Conservation (phyloP, 139 green algal species). For the Edaphochlamys debaryana region DNA sequence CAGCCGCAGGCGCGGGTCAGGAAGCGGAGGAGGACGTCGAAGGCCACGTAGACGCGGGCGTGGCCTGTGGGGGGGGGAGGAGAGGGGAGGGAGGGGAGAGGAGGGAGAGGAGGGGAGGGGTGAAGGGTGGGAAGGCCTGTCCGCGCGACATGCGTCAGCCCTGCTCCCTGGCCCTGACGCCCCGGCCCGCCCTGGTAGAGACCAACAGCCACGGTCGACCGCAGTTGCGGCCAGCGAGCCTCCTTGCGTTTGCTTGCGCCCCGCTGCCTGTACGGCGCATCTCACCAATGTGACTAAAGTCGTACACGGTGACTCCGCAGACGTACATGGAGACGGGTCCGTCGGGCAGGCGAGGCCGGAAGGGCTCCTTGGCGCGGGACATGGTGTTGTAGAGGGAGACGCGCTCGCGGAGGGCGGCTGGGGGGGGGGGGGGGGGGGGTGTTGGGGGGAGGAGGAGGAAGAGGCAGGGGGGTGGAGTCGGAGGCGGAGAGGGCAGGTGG, state of each 20-base stretch:
- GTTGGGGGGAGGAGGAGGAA: too few relatives aligned
- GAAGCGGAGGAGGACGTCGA: conserved; percentile 92
- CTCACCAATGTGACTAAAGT: conserved; percentile 93
- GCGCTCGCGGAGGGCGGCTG: conserved; percentile 21
- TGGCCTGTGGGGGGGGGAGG: conserved; percentile 73
- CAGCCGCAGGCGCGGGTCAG: conserved; percentile 73
- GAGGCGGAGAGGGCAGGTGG: too few relatives aligned
- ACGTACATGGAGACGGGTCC: conserved; percentile 95
- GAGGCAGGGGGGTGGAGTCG: too few relatives aligned
- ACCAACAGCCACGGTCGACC: too few relatives aligned
- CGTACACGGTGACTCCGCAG: conserved; percentile 97
- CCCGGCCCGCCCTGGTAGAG: too few relatives aligned
- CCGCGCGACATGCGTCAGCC: not conserved
- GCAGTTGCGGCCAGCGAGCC: too few relatives aligned
- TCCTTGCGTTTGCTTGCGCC: too few relatives aligned
- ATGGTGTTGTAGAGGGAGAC: conserved; percentile 82
- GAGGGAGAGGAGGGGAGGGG: too few relatives aligned
- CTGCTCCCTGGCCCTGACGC: not conserved
- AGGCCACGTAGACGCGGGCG: conserved; percentile 94
- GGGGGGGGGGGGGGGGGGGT: not conserved
- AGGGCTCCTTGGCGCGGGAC: conserved; percentile 82
- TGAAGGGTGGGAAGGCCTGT: too few relatives aligned
- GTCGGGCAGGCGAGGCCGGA: conserved; percentile 64
- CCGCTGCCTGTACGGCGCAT: too few relatives aligned
- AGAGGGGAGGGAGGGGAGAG: not conserved